Base-by-base conservation (phyloP, 768 basidiomycete species). In the Termitomyces sp. region DNA sequence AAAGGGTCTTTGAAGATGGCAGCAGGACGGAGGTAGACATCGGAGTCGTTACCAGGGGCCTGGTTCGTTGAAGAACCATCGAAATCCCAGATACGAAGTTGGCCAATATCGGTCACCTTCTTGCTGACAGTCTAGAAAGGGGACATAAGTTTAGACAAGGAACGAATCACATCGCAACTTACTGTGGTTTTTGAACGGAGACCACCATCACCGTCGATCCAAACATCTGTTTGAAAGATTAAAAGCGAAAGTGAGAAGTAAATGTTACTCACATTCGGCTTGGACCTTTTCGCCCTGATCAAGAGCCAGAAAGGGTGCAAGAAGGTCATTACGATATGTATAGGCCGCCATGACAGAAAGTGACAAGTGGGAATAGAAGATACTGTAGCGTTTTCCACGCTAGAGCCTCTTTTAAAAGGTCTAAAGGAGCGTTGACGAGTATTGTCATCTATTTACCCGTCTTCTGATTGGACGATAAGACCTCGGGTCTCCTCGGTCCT, bases 1-100 rank as follows among this genome's bases (percentile, higher is more conserved):
- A 98, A 99, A 55, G 97, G 97, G 70, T 99, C 97, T 68, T 90
- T 94, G 88, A 97, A 99, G 78, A 94, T 94, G 66, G 95, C 87
- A 57, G 86, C 93, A 49, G 97, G 97, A 64, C 95, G 92, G 67
- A 99, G 94, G 77, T 94, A 96, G 77, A 99, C 90, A 71, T 98
- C 97, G 8, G 97, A 99, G 78, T 99, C 90, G 69, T 81, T 67
- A 38, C 96, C 96, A 16, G 95, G 94, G 20, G 97, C 97, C 73
- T 99, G 97, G 76, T 92, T 92, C 70, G 95, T 97, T 43, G 92
- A 95, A 50, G 94, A 96, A 66, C 96, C 96, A 71, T 99, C 96
- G 70, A 99, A 99, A 80, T 98, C 96, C 96, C 96, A 99, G 72
- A 92, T 85, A 67, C 96, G 94, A 64, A 98, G 90, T 67, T 93